These are phyloP conservation scores for Cryptosporidium ubiquitum DNA, from an alignment of 169 alveolate genomes.

Conservation along the genomic window DNA sequence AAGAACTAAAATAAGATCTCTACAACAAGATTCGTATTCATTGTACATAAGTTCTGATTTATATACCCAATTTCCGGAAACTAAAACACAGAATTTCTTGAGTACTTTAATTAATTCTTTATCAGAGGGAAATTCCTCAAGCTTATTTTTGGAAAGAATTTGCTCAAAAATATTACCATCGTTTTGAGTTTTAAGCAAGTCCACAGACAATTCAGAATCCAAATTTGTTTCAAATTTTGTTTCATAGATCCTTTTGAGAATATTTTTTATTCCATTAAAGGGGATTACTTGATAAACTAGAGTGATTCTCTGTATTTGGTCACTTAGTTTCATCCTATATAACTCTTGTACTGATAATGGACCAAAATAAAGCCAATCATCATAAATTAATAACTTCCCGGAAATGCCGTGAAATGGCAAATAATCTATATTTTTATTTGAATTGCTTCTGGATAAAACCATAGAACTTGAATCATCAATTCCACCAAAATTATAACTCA, in stretches of 20 bases:
- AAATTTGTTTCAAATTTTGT: background rate
- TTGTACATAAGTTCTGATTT: conserved; percentile 52
- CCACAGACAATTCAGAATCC: background rate
- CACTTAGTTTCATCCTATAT: conserved; percentile 37
- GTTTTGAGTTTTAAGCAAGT: conserved; percentile 1
- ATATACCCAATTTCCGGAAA: conserved; percentile 70
- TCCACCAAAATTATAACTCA: conserved; percentile 53
- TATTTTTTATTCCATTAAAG: conserved; percentile 49
- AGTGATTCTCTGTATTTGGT: conserved; percentile 64
- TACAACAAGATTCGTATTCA: conserved; percentile 70
- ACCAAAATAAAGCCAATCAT: conserved; percentile 59
- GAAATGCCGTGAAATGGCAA: conserved; percentile 60
- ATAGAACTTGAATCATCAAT: conserved; percentile 38
- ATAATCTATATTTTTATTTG: background rate
- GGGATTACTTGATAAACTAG: conserved; percentile 69
- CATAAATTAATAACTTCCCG: conserved; percentile 38
- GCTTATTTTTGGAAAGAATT: background rate
- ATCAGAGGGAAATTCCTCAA: conserved; percentile 21
- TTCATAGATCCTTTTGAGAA: conserved; percentile 21
- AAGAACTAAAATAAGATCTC: conserved; percentile 61
- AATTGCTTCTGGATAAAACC: background rate
- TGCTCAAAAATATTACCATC: background rate
- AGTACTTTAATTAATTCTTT: conserved; percentile 8
- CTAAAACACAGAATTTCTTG: conserved; percentile 50
- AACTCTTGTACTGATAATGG: conserved; percentile 57